Evolutionary conservation across 164 flowering plant species (phyloP), one percentile per base, ranked within the genome.

Genomic region (Vitis labrusca): DNA sequence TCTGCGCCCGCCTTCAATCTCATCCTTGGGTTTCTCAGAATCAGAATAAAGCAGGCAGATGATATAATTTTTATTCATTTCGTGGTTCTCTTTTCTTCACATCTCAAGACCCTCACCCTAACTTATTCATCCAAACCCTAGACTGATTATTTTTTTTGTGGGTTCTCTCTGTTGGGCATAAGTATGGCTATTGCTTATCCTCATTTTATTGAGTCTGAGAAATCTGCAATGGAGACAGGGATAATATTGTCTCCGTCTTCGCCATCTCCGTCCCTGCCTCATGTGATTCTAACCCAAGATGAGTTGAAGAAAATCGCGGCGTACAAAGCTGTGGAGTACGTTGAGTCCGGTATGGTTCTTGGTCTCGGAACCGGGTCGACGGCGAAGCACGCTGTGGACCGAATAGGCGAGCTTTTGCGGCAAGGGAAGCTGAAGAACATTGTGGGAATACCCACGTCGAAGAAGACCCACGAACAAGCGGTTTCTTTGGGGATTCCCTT

Each of bases 351-450:
- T 19, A 94, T 94, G 98, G 94, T 94, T 29, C 55, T 94, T 11
- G 98, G 97, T 12, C 77, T 94, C 14, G 98, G 98, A n/a, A 94
- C 98, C 3, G 98, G 98, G 12, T 92, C 97, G n/a, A 94, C 98
- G 9, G 97, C 98, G 30, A 72, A 69, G 48, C 88, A 81, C 74
- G 97, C 97, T 10, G 91, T 94, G 9, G 84, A 75, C 27, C 83
- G 87, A 7, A 91, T 92, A 12, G 97, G 89, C 5, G 91, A 87
- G 80, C 84, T 94, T 0, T 44, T 94, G 8, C 76, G 64, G 0
- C 84, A 77, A 44, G 98, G 98, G 9, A 81, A 86, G 67, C 88
- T 94, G 37, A 69, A 71, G 50, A 79, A 89, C 82, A 88, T 94
- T 48, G 75, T 94, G 0, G 98, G 98, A 0, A 79, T 94, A 7